phyloP scores from a whole-genome alignment of 75 land plant species.

The Cunninghamia lanceolata region DNA sequence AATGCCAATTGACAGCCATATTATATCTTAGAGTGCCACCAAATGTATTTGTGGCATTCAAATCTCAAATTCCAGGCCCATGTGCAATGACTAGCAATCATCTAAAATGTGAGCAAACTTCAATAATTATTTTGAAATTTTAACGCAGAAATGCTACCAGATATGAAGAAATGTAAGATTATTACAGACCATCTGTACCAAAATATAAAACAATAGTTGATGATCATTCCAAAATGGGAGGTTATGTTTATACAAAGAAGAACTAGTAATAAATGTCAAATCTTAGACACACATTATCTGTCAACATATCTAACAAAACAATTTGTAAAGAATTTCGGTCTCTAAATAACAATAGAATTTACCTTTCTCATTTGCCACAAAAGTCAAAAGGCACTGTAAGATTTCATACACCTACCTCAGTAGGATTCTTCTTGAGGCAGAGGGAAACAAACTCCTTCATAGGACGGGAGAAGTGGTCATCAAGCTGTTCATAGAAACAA shows the following conservation, averaged over 20 bases:
- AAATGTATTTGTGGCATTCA: not conserved
- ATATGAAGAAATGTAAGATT: not conserved
- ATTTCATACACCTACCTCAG: slow-evolving; percentile 57
- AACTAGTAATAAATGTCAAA: not conserved
- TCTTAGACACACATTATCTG: not conserved
- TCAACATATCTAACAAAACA: not conserved
- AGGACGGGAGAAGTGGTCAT: slow-evolving; percentile 96
- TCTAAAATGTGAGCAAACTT: not conserved
- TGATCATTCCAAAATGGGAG: not conserved
- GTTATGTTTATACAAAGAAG: not conserved
- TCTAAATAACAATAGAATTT: not conserved
- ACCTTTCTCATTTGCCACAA: not conserved
- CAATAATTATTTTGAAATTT: not conserved
- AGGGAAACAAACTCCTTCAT: slow-evolving; percentile 93
- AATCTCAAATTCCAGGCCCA: not conserved
- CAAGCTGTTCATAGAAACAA: slow-evolving; percentile 59
- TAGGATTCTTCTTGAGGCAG: slow-evolving; percentile 86
- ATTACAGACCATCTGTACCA: not conserved
- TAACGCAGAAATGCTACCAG: not conserved
- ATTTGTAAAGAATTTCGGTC: not conserved
- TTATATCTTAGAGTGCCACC: not conserved
- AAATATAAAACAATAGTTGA: not conserved
- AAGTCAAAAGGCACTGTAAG: not conserved
- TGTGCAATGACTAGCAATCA: not conserved
- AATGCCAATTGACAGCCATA: not conserved